These are phyloP conservation scores for Kalaharituber pfeilii DNA, from an alignment of 2,329 filamentous ascomycete species.

Conservation along the genomic window DNA sequence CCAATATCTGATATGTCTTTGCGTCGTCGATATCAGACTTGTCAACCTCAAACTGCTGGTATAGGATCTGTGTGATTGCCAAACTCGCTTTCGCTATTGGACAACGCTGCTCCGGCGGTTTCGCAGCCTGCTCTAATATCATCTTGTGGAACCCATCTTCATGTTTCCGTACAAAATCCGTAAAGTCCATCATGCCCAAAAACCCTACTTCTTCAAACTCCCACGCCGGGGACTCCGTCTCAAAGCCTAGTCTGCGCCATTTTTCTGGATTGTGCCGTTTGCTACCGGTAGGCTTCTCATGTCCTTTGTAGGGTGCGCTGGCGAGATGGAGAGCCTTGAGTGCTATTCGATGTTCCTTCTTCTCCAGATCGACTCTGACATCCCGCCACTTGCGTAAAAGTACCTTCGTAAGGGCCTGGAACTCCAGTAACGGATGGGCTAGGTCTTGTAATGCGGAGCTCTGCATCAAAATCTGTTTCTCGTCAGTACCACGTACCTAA, in stretches of 20 bases:
- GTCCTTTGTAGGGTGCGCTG: conserved; percentile 49
- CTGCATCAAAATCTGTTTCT: conserved; percentile 60
- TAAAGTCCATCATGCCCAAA: conserved; percentile 91
- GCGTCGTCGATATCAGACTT: conserved; percentile 62
- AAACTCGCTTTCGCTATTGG: conserved; percentile 76
- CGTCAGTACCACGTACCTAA: background rate
- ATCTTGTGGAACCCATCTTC: conserved; percentile 81
- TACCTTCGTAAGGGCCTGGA: conserved; percentile 79
- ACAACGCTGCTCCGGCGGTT: conserved; percentile 54
- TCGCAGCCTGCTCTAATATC: conserved; percentile 68
- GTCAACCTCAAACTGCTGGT: conserved; percentile 91
- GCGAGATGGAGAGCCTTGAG: conserved; percentile 73
- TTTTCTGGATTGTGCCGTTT: conserved; percentile 71
- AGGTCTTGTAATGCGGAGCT: conserved; percentile 81
- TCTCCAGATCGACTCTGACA: conserved; percentile 66
- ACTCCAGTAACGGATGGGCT: conserved; percentile 77
- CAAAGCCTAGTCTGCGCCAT: conserved; percentile 83
- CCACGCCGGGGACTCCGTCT: conserved; percentile 66
- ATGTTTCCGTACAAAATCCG: conserved; percentile 80
- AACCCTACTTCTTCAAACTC: conserved; percentile 81
- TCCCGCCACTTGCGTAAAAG: conserved; percentile 77
- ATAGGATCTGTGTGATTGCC: conserved; percentile 70
- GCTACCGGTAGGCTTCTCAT: conserved; percentile 34
- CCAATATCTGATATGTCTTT: conserved; percentile 55
- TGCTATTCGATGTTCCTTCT: conserved; percentile 70